Conservation (phyloP, 2,329 filamentous ascomycete species). For the Phialocephala sp. region DNA sequence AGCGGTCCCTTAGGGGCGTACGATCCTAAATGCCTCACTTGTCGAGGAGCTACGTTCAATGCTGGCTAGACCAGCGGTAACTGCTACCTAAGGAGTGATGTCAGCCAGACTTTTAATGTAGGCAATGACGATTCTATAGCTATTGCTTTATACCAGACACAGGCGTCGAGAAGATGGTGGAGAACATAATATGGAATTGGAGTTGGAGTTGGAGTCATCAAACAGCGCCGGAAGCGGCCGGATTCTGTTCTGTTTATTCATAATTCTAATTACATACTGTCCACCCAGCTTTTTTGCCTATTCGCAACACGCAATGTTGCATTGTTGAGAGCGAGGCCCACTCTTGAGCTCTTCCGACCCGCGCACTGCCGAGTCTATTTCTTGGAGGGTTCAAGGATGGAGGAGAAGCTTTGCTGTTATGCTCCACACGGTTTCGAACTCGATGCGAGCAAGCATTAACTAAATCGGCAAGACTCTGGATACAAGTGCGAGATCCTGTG, state of each 20-base stretch:
- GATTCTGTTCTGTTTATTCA: not conserved
- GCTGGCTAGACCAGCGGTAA: not conserved
- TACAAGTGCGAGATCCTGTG: not conserved
- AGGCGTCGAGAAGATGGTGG: not conserved
- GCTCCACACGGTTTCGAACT: not conserved
- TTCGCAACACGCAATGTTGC: not conserved
- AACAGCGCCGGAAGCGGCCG: not conserved
- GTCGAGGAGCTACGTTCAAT: not conserved
- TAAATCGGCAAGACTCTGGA: too few species aligned
- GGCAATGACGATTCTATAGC: not conserved
- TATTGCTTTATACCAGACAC: not conserved
- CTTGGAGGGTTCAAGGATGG: not conserved
- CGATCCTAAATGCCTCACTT: not conserved
- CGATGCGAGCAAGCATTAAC: not conserved
- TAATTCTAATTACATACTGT: constrained; percentile 7
- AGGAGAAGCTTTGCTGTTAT: not conserved
- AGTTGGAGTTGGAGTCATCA: not conserved
- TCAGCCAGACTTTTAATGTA: constrained; percentile 45
- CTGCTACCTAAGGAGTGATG: constrained; percentile 5
- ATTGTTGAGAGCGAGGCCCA: not conserved
- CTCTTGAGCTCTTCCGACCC: not conserved
- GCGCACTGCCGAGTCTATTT: not conserved
- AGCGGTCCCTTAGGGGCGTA: constrained; percentile 1
- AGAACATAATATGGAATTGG: too few species aligned
- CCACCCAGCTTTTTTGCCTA: not conserved